Evolutionary conservation across 2,329 filamentous ascomycete species (phyloP).

Genomic region (Didymella arachidicola): DNA sequence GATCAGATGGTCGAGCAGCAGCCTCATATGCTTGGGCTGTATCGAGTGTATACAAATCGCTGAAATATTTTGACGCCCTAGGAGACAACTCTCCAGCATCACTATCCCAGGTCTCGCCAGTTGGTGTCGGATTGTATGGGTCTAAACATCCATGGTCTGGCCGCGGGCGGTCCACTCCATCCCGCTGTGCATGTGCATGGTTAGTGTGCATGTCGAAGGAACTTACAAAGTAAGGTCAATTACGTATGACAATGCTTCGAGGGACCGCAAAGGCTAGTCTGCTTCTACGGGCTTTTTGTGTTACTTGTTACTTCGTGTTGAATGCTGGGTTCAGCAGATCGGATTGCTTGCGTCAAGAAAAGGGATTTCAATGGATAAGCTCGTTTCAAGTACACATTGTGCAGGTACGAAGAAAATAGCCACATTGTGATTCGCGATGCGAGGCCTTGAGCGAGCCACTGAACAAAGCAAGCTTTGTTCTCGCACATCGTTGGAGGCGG

Average conservation of each 20-base stretch:
- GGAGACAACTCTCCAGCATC: slow-evolving; percentile 7
- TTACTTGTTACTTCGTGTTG: not conserved
- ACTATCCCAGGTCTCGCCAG: not conserved
- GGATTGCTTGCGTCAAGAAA: not conserved
- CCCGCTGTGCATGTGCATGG: not conserved
- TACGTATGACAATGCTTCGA: not conserved
- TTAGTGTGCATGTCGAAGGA: not conserved
- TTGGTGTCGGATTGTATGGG: not conserved
- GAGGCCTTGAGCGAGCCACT: too few relatives aligned
- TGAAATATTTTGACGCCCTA: slow-evolving; percentile 1
- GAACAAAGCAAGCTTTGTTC: not conserved
- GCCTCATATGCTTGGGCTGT: not conserved
- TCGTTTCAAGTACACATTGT: not conserved
- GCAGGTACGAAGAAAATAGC: slow-evolving; percentile 2
- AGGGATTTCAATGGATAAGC: not conserved
- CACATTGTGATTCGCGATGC: not conserved
- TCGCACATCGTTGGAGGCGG: not conserved
- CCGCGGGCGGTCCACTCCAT: not conserved
- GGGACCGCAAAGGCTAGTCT: not conserved
- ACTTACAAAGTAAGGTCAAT: not conserved
- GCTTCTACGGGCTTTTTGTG: not conserved
- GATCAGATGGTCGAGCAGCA: not conserved
- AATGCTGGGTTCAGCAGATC: not conserved
- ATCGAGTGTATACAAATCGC: slow-evolving; percentile 1
- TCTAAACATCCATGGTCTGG: not conserved